These are phyloP conservation scores for Aspergillus arachidicola DNA, from an alignment of 2,329 filamentous ascomycete species.

Conservation along the genomic window DNA sequence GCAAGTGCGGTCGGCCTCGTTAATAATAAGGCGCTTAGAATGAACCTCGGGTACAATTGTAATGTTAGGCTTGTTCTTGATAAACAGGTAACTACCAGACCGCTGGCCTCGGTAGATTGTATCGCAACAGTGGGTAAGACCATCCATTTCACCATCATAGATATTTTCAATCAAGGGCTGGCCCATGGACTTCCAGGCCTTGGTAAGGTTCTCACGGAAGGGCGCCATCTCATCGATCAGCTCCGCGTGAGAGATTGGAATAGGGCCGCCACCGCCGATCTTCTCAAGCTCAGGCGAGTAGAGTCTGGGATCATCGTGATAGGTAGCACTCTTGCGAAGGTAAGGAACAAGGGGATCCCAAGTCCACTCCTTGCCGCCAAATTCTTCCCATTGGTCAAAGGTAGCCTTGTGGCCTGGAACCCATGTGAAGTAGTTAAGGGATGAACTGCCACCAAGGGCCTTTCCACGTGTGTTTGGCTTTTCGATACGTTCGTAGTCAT, in stretches of 20 bases:
- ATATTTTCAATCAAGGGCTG: slow-evolving; percentile 57
- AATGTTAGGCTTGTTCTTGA: slow-evolving; percentile 59
- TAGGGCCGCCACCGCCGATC: slow-evolving; percentile 55
- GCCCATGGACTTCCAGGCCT: slow-evolving; percentile 59
- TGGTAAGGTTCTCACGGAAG: slow-evolving; percentile 49
- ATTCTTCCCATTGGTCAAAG: slow-evolving; percentile 55
- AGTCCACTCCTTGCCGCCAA: slow-evolving; percentile 55
- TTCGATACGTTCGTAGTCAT: slow-evolving; percentile 61
- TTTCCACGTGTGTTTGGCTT: slow-evolving; percentile 66
- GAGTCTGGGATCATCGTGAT: slow-evolving; percentile 56
- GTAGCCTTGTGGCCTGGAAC: slow-evolving; percentile 60
- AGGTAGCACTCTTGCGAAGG: slow-evolving; percentile 59
- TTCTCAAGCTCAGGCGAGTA: slow-evolving; percentile 53
- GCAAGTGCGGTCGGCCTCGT: neutral
- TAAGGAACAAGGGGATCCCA: slow-evolving; percentile 57
- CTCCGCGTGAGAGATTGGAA: slow-evolving; percentile 58
- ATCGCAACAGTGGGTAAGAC: slow-evolving; percentile 57
- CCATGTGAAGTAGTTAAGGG: slow-evolving; percentile 67
- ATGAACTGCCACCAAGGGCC: slow-evolving; percentile 60
- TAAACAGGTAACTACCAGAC: slow-evolving; percentile 54
- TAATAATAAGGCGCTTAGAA: neutral
- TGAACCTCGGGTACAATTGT: slow-evolving; percentile 51
- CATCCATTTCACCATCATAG: slow-evolving; percentile 58
- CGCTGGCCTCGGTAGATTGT: slow-evolving; percentile 61
- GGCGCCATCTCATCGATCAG: slow-evolving; percentile 55